A percentile compares a stretch with the other conserved stretches of the same genome.
Evolutionary conservation across 257 asterid species (phyloP).

Genomic region (Catharanthus roseus): DNA sequence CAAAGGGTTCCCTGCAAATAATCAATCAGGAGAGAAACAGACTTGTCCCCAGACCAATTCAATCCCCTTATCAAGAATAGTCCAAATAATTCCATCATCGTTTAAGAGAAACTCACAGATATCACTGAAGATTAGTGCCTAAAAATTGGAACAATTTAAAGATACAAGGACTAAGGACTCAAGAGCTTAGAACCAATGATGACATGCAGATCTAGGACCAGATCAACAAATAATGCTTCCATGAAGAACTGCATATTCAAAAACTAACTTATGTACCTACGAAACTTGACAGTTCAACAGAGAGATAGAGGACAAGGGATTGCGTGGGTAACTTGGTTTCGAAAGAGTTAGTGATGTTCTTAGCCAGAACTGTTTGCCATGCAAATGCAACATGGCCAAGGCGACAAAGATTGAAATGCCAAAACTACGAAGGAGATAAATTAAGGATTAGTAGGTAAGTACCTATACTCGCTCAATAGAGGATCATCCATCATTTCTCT

Average conservation of each 20-base stretch:
- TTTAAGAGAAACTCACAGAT: neutral
- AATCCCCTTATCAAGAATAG: too few relatives aligned
- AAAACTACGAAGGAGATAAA: neutral
- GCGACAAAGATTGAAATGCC: neutral
- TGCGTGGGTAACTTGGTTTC: neutral
- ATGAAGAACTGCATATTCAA: neutral
- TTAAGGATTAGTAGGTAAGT: constrained; percentile 6
- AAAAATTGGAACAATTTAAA: too few relatives aligned
- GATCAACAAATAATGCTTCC: neutral
- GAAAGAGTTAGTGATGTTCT: neutral
- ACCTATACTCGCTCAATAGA: constrained; percentile 91
- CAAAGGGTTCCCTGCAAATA: too few relatives aligned
- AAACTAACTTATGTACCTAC: neutral
- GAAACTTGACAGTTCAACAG: neutral
- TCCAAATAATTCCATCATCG: neutral
- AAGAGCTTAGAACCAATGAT: neutral
- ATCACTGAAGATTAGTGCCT: neutral
- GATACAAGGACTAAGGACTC: neutral
- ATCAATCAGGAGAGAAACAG: too few relatives aligned
- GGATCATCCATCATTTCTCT: constrained; percentile 99
- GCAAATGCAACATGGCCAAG: neutral
- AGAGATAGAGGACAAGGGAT: neutral
- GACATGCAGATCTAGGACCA: neutral
- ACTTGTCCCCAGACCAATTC: neutral
- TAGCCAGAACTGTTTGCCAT: neutral